Evolutionary conservation across 2,329 filamentous ascomycete species (phyloP), one percentile per base, ranked within the genome.

Genomic region (Ceratocystis eucalypticola): DNA sequence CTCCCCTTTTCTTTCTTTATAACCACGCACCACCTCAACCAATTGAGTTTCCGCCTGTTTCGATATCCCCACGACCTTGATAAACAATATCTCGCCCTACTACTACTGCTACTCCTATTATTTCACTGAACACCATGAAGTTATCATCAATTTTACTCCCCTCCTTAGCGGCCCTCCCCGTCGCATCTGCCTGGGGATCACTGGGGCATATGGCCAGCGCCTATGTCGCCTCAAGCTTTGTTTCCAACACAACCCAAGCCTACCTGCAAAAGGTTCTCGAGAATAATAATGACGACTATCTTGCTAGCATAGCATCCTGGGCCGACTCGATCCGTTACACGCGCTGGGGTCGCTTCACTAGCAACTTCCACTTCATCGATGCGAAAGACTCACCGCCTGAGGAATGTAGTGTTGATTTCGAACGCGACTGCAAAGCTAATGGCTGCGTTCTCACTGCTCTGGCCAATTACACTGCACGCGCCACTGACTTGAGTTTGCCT

Each of bases 341-440:
- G 6, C 79, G 80, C 73, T 85, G 82, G 76, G 84, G 83, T 15
- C 77, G 78, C 46, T 88, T 84, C 74, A 84, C 81, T 7, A 82
- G 79, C 69, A 80, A 80, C 44, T 86, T 86, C 74, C 85, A 88
- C 77, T 88, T 84, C 76, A 88, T 88, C 74, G 85, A 88, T 73
- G 84, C 85, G 68, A 80, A 86, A 71, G 85, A 88, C 74, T 74
- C 75, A 70, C 85, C 85, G 66, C 85, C 85, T 0, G 71, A 71
- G 17, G 76, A 74, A 59, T 88, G 85, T 75, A 78, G 78, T 68
- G 80, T 88, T 69, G 78, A 83, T 70, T 80, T 80, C 67, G 75
- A 77, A 28, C 81, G 85, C 65, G 85, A 88, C 75, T 88, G 85
- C 76, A 82, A 84, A 69, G 76, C 74, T 8, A 76, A 75, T 10